Conservation (phyloP, 305 asterid species). For the Euphrasia arctica region DNA sequence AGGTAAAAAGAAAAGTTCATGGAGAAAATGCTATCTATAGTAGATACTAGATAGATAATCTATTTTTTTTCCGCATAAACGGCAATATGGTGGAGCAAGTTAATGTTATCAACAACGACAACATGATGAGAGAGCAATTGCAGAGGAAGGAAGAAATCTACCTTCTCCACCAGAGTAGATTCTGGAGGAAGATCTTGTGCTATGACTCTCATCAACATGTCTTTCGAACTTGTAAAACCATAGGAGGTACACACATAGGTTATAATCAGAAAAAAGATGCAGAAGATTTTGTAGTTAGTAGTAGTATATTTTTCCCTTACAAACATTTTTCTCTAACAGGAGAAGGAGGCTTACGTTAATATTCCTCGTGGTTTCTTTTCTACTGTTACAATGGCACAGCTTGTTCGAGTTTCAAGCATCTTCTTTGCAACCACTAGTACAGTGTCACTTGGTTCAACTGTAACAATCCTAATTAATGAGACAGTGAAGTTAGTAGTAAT, state of each 20-base stretch:
- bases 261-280: slow-evolving; percentile 13
- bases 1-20: neutral
- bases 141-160: slow-evolving; percentile 26
- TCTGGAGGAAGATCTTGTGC: slow-evolving; percentile 91
- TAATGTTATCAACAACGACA: slow-evolving; percentile 1
- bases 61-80: slow-evolving; percentile 5
- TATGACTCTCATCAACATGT: slow-evolving; percentile 94
- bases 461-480: slow-evolving; percentile 57
- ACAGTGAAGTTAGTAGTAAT: slow-evolving; percentile 20
- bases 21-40: neutral
- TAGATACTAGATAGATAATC: slow-evolving; percentile 3
- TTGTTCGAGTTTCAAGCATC: slow-evolving; percentile 67
- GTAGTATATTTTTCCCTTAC: neutral
- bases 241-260: slow-evolving; percentile 21
- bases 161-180: slow-evolving; percentile 89
- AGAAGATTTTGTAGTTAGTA: slow-evolving; percentile 4
- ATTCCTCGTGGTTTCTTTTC: slow-evolving; percentile 92
- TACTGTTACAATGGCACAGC: slow-evolving; percentile 75
- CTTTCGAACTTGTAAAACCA: slow-evolving; percentile 64
- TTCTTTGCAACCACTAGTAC: slow-evolving; percentile 79
- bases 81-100: slow-evolving; percentile 6
- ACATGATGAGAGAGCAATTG: slow-evolving; percentile 2
- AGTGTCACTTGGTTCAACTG: slow-evolving; percentile 78
- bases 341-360: slow-evolving; percentile 64
- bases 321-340: slow-evolving; percentile 15